Conservation (phyloP, 768 basidiomycete genomes). For the Tylopilus plumbeoviolaceoides region DNA sequence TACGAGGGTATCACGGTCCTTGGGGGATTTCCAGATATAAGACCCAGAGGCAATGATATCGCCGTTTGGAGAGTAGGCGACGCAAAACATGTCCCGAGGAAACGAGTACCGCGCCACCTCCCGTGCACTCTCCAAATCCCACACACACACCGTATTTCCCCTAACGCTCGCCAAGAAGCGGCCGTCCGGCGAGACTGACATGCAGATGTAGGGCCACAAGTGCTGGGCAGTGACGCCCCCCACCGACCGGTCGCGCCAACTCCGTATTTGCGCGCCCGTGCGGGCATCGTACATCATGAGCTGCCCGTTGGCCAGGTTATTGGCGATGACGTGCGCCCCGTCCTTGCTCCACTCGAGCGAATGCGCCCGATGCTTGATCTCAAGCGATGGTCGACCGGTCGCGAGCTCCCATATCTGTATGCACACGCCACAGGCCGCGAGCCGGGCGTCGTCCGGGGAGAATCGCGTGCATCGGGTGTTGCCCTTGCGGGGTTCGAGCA, state of each 20-base stretch:
- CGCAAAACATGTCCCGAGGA: slow-evolving; percentile 22
- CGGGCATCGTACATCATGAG: slow-evolving; percentile 22
- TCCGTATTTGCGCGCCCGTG: slow-evolving; percentile 17
- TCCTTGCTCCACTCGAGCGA: slow-evolving; percentile 25
- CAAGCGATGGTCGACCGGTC: slow-evolving; percentile 16
- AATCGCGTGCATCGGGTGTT: slow-evolving; percentile 25
- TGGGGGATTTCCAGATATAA: slow-evolving; percentile 16
- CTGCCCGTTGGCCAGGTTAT: slow-evolving; percentile 23
- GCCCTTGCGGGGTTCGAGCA: slow-evolving; percentile 22
- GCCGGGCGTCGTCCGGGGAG: slow-evolving; percentile 21
- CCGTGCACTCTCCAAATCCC: slow-evolving; percentile 12
- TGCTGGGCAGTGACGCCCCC: slow-evolving; percentile 1
- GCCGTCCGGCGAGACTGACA: slow-evolving; percentile 21
- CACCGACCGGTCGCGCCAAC: slow-evolving; percentile 14
- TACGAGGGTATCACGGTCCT: slow-evolving; percentile 6
- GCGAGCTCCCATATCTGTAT: slow-evolving; percentile 23
- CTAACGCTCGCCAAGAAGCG: slow-evolving; percentile 19
- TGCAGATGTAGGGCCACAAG: slow-evolving; percentile 22
- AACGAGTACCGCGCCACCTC: slow-evolving; percentile 20
- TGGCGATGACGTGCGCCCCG: slow-evolving; percentile 15
- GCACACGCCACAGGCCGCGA: slow-evolving; percentile 22
- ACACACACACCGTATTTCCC: slow-evolving; percentile 14
- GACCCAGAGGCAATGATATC: slow-evolving; percentile 15
- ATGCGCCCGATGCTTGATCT: slow-evolving; percentile 25
- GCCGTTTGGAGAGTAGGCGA: slow-evolving; percentile 21